Percentiles rank a stretch among this genome's conserved stretches.
Evolutionary conservation across 2,329 filamentous ascomycete species (phyloP).

Genomic region (Cryphonectria radicalis): DNA sequence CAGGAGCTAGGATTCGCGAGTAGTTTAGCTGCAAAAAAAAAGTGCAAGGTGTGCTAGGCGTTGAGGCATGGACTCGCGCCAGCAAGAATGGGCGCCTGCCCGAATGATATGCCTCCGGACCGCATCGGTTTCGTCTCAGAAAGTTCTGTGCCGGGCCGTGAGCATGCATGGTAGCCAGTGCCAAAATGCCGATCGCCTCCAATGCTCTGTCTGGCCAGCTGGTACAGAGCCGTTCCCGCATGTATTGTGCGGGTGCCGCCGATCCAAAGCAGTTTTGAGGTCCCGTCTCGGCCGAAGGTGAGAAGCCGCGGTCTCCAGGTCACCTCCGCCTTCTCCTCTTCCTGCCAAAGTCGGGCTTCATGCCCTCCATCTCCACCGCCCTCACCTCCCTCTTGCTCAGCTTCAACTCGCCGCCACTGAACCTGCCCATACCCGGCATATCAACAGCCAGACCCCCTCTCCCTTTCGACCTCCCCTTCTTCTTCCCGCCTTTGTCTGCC

Average conservation of each 20-base stretch:
- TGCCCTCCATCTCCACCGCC: conserved; percentile 72
- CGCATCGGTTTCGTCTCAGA: background rate
- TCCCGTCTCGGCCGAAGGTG: background rate
- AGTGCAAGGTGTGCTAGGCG: background rate
- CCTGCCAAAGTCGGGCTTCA: conserved; percentile 38
- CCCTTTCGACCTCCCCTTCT: conserved; percentile 51
- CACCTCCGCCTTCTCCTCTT: conserved; percentile 44
- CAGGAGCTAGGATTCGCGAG: background rate
- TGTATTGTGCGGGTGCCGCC: background rate
- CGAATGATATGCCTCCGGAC: background rate
- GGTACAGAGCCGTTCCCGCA: background rate
- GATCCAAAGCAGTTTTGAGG: background rate
- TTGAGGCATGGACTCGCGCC: background rate
- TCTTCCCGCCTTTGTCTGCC: conserved; percentile 39
- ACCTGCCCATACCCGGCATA: conserved; percentile 77
- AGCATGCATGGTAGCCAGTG: background rate
- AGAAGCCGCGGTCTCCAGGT: conserved; percentile 24
- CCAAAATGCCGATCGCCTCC: background rate
- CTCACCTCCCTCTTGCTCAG: conserved; percentile 78
- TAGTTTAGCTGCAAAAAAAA: background rate
- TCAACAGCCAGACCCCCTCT: conserved; percentile 64
- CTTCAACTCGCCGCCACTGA: conserved; percentile 77
- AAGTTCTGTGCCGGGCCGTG: background rate
- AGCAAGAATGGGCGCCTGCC: background rate
- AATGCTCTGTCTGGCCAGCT: background rate